Percentiles rank a stretch among this genome's conserved stretches.
Conservation (phyloP, 2,329 filamentous ascomycete genomes). For the Claviceps sp. region DNA sequence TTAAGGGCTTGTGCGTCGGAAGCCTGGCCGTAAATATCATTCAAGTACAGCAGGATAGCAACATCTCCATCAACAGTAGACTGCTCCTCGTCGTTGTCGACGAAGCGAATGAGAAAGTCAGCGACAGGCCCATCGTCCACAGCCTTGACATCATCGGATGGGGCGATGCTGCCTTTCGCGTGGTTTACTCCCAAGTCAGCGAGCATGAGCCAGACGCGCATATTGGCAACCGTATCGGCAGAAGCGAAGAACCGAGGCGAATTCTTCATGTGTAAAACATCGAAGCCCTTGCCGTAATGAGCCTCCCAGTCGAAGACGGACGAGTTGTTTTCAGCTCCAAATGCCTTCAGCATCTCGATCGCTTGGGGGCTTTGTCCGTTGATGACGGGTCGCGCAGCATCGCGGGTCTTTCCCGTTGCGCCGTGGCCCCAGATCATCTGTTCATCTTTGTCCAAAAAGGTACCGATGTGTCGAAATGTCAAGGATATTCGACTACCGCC, state of each 20-base stretch:
- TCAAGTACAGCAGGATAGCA: constrained; percentile 46
- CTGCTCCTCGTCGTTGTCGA: constrained; percentile 38
- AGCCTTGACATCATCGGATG: background rate
- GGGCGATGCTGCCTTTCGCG: constrained; percentile 29
- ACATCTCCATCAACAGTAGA: constrained; percentile 35
- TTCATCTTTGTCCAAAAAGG: constrained; percentile 57
- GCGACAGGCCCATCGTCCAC: background rate
- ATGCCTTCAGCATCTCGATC: constrained; percentile 59
- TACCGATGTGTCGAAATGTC: constrained; percentile 82
- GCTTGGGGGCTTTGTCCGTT: constrained; percentile 56
- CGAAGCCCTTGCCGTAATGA: constrained; percentile 68
- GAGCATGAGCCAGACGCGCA: constrained; percentile 36
- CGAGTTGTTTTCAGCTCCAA: constrained; percentile 72
- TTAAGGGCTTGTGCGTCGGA: constrained; percentile 11
- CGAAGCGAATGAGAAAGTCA: constrained; percentile 30
- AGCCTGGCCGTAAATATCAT: constrained; percentile 32
- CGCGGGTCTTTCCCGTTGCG: constrained; percentile 53
- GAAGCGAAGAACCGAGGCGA: constrained; percentile 38
- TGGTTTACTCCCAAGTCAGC: constrained; percentile 32
- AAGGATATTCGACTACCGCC: constrained; percentile 72
- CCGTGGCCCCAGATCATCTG: constrained; percentile 83
- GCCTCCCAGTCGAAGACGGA: constrained; percentile 60
- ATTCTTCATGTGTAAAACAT: constrained; percentile 57
- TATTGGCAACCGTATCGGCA: constrained; percentile 32
- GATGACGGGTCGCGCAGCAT: constrained; percentile 47